Base-by-base conservation (phyloP, 2,329 filamentous ascomycete genomes). In the Mollisia scopiformis region DNA sequence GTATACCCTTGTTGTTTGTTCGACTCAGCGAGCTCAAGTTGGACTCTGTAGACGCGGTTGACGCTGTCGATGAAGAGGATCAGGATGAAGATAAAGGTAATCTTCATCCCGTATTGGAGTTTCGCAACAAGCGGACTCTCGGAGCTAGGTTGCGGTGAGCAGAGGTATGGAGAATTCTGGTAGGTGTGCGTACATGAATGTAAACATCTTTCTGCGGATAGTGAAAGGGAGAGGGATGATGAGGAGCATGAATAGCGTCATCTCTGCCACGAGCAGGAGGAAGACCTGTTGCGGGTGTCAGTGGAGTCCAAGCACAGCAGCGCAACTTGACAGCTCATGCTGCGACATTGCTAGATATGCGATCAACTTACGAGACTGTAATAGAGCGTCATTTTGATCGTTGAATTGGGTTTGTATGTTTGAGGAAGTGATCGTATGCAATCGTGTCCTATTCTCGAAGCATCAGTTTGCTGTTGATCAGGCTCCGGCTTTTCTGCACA, bases 21-120 rank as follows among this genome's bases (percentile, higher is more conserved):
- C 62, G 91, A 89, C 55, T 88, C 82, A 50, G 87, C 81, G 59
- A 98, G 83, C 80, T 99, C 95, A 66, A 95, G 79, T 80, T 98
- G 94, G 58, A 99, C 95, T 65, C 95, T 91, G 78, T 97, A 99
- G 73, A 99, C 95, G 67, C 95, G 92, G 74, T 89, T 88, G 77
- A 98, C 93, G 75, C 93, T 97, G 80, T 99, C 95, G 72, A 98
- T 86, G 80, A 99, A 99, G 67, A 99, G 89, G 67, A 99, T 97
- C 61, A 98, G 83, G 73, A 99, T 98, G 81, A 99, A 99, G 75
- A 99, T 94, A 76, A 99, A 99, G 2, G 93, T 97, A 60, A 99
- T 99, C 85, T 97, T 98, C 80, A 99, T 84, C 72, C 93, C 94
- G 82, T 99, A 97, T 82, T 98, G 94, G 67, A 98, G 77, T 77